Conservation (phyloP, 805 yeast genomes). For the Nakazawaea pomicola region DNA sequence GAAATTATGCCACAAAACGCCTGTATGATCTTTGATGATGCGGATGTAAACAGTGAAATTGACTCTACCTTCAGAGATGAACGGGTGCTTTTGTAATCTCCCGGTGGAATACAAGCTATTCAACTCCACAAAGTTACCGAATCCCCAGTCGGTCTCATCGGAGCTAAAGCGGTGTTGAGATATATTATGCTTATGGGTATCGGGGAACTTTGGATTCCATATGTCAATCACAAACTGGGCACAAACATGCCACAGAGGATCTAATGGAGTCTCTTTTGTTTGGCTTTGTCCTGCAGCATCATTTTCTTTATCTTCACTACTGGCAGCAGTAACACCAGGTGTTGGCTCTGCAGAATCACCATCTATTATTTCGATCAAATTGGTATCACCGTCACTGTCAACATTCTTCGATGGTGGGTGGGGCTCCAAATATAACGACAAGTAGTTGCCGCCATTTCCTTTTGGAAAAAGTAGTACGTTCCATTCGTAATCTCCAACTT, state of each 20-base stretch:
- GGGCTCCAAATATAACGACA: constrained; percentile 82
- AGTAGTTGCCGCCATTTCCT: constrained; percentile 54
- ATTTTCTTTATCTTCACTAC: constrained; percentile 19
- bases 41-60: constrained; percentile 75
- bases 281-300: constrained; percentile 21
- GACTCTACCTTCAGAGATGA: constrained; percentile 50
- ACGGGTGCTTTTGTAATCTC: constrained; percentile 30
- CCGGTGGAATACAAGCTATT: constrained; percentile 33
- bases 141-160: constrained; percentile 93
- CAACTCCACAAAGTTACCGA: constrained; percentile 66
- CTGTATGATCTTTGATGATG: constrained; percentile 83
- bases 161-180: constrained; percentile 77
- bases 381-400: constrained; percentile 5
- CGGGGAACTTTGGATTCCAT: constrained; percentile 75
- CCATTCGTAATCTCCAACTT: constrained; percentile 62
- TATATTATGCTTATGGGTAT: constrained; percentile 50
- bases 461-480: constrained; percentile 71
- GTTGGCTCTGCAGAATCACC: constrained; percentile 1
- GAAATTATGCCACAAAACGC: constrained; percentile 91
- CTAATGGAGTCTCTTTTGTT: constrained; percentile 24
- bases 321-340: constrained; percentile 12
- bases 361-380: neutral
- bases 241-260: constrained; percentile 76
- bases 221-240: constrained; percentile 84
- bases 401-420: constrained; percentile 31